Evolutionary conservation across 2,329 filamentous ascomycete genomes (phyloP).

Genomic region (Arthrobotrys iridis): DNA sequence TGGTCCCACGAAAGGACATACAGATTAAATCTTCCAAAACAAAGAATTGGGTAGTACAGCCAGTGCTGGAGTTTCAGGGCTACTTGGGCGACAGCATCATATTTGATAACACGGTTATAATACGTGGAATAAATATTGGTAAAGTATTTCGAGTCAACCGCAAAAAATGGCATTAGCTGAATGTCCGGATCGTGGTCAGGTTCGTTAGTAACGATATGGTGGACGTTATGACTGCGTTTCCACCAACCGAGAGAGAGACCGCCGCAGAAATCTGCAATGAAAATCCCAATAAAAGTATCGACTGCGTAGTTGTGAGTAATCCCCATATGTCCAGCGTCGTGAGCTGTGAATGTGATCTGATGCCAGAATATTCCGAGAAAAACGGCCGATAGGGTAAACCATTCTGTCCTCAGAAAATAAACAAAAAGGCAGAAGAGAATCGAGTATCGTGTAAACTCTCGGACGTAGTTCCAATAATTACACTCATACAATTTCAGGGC

Average conservation of each 20-base stretch:
- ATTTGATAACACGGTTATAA: conserved; percentile 82
- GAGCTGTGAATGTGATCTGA: conserved; percentile 90
- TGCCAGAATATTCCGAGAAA: conserved; percentile 90
- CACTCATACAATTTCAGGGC: conserved; percentile 83
- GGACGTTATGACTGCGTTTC: conserved; percentile 95
- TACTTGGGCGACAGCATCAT: conserved; percentile 77
- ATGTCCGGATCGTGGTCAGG: conserved; percentile 97
- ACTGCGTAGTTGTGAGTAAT: conserved; percentile 89
- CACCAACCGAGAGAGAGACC: conserved; percentile 95
- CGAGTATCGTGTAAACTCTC: conserved; percentile 78
- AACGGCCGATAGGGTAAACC: conserved; percentile 75
- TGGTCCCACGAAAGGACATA: conserved; percentile 84
- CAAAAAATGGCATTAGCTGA: conserved; percentile 88
- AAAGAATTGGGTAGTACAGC: conserved; percentile 82
- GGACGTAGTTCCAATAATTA: conserved; percentile 80
- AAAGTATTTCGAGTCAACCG: conserved; percentile 83
- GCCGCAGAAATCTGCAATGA: conserved; percentile 88
- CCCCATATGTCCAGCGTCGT: conserved; percentile 96
- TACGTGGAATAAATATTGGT: conserved; percentile 78
- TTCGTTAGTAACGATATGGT: conserved; percentile 96
- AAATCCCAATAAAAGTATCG: conserved; percentile 86
- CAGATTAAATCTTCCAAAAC: conserved; percentile 86
- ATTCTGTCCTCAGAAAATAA: conserved; percentile 70
- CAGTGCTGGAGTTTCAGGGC: conserved; percentile 78
- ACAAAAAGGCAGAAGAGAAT: conserved; percentile 73